Evolutionary conservation across 2,329 filamentous ascomycete genomes (phyloP).

Genomic region (Byssoonygena ceratinophila): DNA sequence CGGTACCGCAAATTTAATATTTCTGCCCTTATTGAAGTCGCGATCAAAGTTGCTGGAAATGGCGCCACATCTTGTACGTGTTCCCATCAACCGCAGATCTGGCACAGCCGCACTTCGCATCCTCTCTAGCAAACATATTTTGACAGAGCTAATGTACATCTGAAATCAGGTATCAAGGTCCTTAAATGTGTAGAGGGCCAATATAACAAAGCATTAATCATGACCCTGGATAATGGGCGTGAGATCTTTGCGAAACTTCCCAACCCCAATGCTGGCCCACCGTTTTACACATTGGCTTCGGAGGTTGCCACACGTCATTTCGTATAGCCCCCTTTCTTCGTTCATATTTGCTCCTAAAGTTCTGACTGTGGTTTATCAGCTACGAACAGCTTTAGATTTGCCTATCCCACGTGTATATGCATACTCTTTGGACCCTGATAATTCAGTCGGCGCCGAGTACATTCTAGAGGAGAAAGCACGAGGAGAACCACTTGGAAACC

Average conservation of each 20-base stretch:
- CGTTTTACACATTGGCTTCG: constrained; percentile 18
- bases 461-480: constrained; percentile 24
- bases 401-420: constrained; percentile 14
- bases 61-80: constrained; percentile 23
- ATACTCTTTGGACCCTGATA: constrained; percentile 14
- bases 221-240: constrained; percentile 24
- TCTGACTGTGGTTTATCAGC: constrained; percentile 2
- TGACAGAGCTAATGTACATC: neutral
- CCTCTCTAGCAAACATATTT: neutral
- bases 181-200: constrained; percentile 26
- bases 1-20: constrained; percentile 25
- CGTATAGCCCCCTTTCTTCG: constrained; percentile 15
- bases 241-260: constrained; percentile 24
- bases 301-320: constrained; percentile 23
- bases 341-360: neutral
- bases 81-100: neutral
- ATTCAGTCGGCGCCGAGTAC: constrained; percentile 16
- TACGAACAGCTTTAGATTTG: constrained; percentile 13
- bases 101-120: neutral
- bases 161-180: constrained; percentile 20
- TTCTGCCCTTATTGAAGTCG: constrained; percentile 21
- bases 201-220: constrained; percentile 28
- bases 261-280: constrained; percentile 23
- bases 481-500: constrained; percentile 2
- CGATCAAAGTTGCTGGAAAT: constrained; percentile 19